Conservation (phyloP, 75 land plant genomes). For the Selaginella moellendorffii region DNA sequence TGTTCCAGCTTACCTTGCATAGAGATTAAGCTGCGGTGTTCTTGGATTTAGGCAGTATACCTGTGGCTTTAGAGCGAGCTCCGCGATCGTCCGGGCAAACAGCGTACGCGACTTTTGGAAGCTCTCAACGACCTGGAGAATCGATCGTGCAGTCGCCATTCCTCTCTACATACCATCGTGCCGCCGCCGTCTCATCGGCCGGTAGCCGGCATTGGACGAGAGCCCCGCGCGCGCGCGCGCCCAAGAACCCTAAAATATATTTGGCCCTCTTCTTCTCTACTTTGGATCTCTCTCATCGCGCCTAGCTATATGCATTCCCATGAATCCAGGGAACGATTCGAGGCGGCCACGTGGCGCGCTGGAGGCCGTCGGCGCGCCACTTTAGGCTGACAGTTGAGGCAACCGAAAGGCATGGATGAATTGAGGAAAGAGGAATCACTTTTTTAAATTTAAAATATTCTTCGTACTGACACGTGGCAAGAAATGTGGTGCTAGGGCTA, state of each 20-base stretch:
- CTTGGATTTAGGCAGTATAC: neutral
- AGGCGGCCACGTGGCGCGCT: neutral
- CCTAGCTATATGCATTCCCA: neutral
- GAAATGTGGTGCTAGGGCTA: no score
- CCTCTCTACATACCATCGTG: neutral
- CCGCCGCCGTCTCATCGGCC: neutral
- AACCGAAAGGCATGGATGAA: neutral
- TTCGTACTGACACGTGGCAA: no score
- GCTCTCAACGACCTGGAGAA: conserved; percentile 24
- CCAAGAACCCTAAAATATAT: neutral
- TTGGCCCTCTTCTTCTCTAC: no score
- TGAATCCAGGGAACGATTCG: neutral
- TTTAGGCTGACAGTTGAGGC: neutral
- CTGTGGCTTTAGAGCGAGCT: conserved; percentile 22
- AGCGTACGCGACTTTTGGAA: conserved; percentile 18
- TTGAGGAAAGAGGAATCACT: no score
- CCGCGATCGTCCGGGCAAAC: conserved; percentile 15
- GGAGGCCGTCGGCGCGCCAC: neutral
- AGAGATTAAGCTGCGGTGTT: no score
- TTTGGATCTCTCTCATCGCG: no score
- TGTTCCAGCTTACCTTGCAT: no score
- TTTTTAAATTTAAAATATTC: no score
- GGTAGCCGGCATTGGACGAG: no score
- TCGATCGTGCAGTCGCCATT: conserved; percentile 23
- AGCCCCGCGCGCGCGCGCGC: no score